Evolutionary conservation across 1,284 basidiomycete species (phyloP), one percentile per base, ranked within the genome.

Genomic region (Hypsizygus ulmarius): DNA sequence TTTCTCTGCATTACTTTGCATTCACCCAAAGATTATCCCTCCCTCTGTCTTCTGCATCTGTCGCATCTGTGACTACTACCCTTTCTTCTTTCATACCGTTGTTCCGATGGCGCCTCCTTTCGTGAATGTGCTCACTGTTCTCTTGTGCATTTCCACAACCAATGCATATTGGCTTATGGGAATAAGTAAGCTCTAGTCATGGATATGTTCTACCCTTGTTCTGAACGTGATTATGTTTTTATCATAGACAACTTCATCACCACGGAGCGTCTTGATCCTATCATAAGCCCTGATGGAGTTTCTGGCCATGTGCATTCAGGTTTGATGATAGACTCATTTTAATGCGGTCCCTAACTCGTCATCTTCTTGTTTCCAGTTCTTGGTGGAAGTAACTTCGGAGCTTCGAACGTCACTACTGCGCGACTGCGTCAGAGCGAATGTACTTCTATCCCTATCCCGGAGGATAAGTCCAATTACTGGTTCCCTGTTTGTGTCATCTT

Each of bases 391-490:
- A 70, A 70, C 51, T 75, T 74, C 52, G 63, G 65, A 14, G 51
- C 69, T 41, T 67, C 61, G 36, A 47, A 34, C 33, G 56, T 62
- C 5, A 64, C 59, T 19, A 72, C 69, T 7, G 60, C 54, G 6
- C 43, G 52, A 1, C 57, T 75, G 32, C 57, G 65, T 25, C 46
- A 59, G n/a, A 71, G 71, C 51, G 52, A 68, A 43, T 75, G 74
- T 45, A 70, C 73, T 7, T 72, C 72, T 8, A 61, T 70, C 35
- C 71, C 71, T 8, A 71, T 76, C 43, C 55, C 59, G 16, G 62
- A 74, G 56, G 73, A 74, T 55, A 71, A 72, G 52, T 71, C 68
- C 40, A 69, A 66, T 48, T 75, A 74, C 50, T 75, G 73, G 72
- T 71, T 68, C 50, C 71, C 72, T 38, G 70, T 71, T 43, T 16